Base-by-base conservation (phyloP, 2,329 filamentous ascomycete genomes). In the Calonectria ilicicola region DNA sequence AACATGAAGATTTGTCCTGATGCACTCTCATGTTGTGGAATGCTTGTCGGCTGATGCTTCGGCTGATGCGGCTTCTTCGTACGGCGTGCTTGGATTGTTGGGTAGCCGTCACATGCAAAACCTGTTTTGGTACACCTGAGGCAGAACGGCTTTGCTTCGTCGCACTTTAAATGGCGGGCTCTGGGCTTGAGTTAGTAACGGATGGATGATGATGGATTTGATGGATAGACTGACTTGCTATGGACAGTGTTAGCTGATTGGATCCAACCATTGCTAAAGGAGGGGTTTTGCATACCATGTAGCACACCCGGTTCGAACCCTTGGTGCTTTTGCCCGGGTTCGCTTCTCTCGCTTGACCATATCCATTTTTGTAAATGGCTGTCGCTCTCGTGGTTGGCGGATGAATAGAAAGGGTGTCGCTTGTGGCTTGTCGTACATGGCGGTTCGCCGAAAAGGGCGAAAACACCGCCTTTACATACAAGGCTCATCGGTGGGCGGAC, bases 131-230 rank as follows among this genome's bases (percentile, higher is more conserved):
- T 62, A 64, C 78, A 79, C 15, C 78, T 73, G 4, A 60, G 74
- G 32, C 78, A 79, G 0, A 70, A 71, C 8, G 77, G 78, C 19
- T 79, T 80, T 23, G 74, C 70, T 47, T 81, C 80, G 53, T 81
- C 80, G 49, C 80, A 81, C 35, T 79, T 79, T 29, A 77, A 47
- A 29, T 77, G 77, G 8, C 78, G 74, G 27, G 75, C 71, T 66
- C 77, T 79, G 5, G 35, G 32, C 19, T 9, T 19, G 42, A 23
- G 12, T 32, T 35, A 58, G 51, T 17, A 23, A 29, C 10, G 23
- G 29, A 29, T n/a, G 5, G 19, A 12, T 9, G 19, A 29, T 6
- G 29, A 58, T 21, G 19, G 23, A 35, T 21, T 21, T 21, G n/a
- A 15, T 14, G 35, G n/a, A 2, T 23, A 44, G 5, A 58, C 38